These are phyloP conservation scores for Clitopilus hobsonii DNA, from an alignment of 768 basidiomycete genomes.

Conservation along the genomic window DNA sequence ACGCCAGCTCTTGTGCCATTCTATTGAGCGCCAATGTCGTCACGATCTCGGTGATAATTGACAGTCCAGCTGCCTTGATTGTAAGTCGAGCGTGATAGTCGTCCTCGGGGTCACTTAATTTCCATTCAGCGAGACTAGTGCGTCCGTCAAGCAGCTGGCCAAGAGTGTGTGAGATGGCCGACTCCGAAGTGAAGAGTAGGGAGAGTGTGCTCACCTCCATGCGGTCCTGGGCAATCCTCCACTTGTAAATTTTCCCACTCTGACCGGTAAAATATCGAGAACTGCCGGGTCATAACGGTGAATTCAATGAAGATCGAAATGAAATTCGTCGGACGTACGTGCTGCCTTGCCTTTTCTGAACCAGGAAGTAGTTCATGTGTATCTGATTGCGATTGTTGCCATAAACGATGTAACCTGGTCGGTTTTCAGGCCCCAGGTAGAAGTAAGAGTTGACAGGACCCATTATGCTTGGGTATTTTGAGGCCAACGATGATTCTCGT, in stretches of 20 bases:
- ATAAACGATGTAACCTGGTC: slow-evolving; percentile 62
- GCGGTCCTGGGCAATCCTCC: slow-evolving; percentile 56
- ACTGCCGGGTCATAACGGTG: slow-evolving; percentile 26
- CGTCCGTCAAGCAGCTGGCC: slow-evolving; percentile 61
- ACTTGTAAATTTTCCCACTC: slow-evolving; percentile 69
- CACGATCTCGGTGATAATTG: slow-evolving; percentile 70
- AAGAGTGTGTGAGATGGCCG: slow-evolving; percentile 1
- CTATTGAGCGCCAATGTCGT: slow-evolving; percentile 73
- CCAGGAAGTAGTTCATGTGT: slow-evolving; percentile 53
- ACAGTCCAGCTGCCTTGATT: slow-evolving; percentile 52
- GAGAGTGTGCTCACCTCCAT: slow-evolving; percentile 55
- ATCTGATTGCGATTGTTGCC: slow-evolving; percentile 54
- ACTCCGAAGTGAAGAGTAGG: slow-evolving; percentile 1
- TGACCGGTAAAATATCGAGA: slow-evolving; percentile 74
- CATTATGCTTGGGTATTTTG: slow-evolving; percentile 66
- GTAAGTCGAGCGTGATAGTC: slow-evolving; percentile 57
- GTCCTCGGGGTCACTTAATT: slow-evolving; percentile 51
- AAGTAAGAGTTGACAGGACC: slow-evolving; percentile 77
- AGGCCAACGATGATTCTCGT: slow-evolving; percentile 63
- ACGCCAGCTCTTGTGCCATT: slow-evolving; percentile 57
- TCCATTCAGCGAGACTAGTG: slow-evolving; percentile 63
- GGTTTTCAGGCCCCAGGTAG: slow-evolving; percentile 64
- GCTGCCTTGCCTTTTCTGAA: slow-evolving; percentile 57
- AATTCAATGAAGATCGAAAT: slow-evolving; percentile 3
- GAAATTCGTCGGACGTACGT: slow-evolving; percentile 33